A percentile compares a stretch with the other conserved stretches of the same genome.
Evolutionary conservation across 495 filamentous ascomycete genomes (phyloP).

Genomic region (Aspergillus diversus): DNA sequence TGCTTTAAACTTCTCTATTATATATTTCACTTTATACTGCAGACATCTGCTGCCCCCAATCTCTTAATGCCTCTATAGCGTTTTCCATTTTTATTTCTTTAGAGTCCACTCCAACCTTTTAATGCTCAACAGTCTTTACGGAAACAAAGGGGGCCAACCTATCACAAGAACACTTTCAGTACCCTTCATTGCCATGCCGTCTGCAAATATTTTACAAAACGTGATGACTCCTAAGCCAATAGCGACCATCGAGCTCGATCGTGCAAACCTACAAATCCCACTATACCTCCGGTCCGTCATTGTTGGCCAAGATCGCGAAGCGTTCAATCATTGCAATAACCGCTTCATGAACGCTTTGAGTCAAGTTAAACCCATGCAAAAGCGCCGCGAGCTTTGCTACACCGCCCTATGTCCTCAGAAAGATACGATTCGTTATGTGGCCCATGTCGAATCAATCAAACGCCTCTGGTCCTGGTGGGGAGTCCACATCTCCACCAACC

Average conservation of each 20-base stretch:
- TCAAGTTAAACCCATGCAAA: neutral
- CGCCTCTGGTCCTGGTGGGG: constrained; percentile 29
- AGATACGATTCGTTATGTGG: neutral
- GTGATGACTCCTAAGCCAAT: neutral
- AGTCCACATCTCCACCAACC: constrained; percentile 15
- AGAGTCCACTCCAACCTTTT: no score
- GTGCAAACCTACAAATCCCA: neutral
- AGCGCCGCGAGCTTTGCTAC: constrained; percentile 21
- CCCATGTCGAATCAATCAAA: constrained; percentile 24
- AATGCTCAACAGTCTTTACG: no score
- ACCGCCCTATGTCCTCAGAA: constrained; percentile 24
- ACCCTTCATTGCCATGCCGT: neutral
- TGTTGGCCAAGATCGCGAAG: neutral
- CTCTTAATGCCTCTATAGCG: no score
- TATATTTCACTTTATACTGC: no score
- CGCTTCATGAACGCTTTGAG: neutral
- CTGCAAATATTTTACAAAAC: neutral
- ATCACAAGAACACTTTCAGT: neutral
- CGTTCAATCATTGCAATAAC: constrained; percentile 7
- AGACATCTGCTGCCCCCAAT: no score
- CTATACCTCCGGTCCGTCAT: constrained; percentile 1
- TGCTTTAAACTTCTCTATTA: no score
- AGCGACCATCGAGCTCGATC: neutral
- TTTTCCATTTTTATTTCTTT: no score
- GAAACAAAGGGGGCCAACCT: no score